A percentile compares a stretch with the other conserved stretches of the same genome.
Conservation (phyloP, 83 land plant genomes). For the Thuja plicata region DNA sequence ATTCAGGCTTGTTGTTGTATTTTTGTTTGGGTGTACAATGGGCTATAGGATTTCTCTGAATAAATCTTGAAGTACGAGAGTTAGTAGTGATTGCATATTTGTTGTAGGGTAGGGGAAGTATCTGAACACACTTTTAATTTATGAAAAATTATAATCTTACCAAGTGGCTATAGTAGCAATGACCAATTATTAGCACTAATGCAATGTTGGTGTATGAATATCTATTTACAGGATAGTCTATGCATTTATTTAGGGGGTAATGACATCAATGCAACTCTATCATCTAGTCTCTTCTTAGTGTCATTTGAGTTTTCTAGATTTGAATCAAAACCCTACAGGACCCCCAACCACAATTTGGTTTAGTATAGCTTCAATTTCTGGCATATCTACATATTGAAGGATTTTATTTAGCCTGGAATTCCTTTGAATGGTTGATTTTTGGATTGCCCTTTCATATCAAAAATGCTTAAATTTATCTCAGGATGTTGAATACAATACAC, state of each 20-base stretch:
- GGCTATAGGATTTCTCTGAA: background rate
- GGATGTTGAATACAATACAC: too few species aligned
- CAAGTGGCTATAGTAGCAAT: background rate
- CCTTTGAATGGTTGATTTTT: too few species aligned
- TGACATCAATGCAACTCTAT: too few species aligned
- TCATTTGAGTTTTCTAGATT: background rate
- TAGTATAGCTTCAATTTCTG: too few species aligned
- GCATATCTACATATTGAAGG: too few species aligned
- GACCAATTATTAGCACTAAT: background rate
- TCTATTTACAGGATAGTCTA: background rate
- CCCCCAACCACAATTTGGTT: too few species aligned
- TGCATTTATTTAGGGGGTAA: too few species aligned
- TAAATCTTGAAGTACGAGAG: background rate
- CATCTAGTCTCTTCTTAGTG: background rate
- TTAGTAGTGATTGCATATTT: background rate
- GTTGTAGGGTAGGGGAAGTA: background rate
- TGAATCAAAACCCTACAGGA: too few species aligned
- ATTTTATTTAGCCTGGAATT: too few species aligned
- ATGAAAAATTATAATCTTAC: background rate
- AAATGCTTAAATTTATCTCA: too few species aligned
- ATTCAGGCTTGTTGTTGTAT: background rate
- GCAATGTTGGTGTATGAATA: background rate
- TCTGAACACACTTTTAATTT: background rate
- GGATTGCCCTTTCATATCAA: too few species aligned
- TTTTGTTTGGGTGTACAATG: background rate